Evolutionary conservation across 2,329 filamentous ascomycete species (phyloP).

Genomic region (Pseudogymnoascus sp.): DNA sequence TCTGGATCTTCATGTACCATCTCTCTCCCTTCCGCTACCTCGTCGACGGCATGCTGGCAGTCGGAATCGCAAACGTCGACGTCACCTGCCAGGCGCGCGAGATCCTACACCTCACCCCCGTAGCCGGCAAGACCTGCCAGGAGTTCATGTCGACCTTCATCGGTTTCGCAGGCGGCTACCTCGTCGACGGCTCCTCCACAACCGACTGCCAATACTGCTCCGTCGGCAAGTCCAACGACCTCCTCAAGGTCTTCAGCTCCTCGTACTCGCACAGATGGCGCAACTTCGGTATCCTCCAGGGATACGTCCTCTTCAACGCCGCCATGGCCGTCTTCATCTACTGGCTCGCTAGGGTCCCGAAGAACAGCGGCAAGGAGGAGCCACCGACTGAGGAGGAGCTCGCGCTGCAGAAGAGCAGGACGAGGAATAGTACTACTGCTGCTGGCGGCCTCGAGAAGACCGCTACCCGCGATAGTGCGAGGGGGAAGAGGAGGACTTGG

Average conservation of each 20-base stretch:
- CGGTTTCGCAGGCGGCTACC: slow-evolving; percentile 39
- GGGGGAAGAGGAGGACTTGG: background rate
- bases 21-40: slow-evolving; percentile 51
- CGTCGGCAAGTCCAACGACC: slow-evolving; percentile 42
- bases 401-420: slow-evolving; percentile 7
- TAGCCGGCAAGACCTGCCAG: slow-evolving; percentile 44
- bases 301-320: slow-evolving; percentile 47
- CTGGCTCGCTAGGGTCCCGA: slow-evolving; percentile 41
- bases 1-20: slow-evolving; percentile 71
- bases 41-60: slow-evolving; percentile 61
- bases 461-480: background rate
- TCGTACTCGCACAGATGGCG: slow-evolving; percentile 55
- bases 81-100: slow-evolving; percentile 65
- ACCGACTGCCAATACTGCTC: slow-evolving; percentile 47
- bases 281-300: slow-evolving; percentile 57
- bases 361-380: slow-evolving; percentile 22
- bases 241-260: slow-evolving; percentile 39
- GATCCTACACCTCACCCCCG: slow-evolving; percentile 52
- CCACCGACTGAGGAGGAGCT: slow-evolving; percentile 3
- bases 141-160: slow-evolving; percentile 50
- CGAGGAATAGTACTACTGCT: background rate
- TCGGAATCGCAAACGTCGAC: slow-evolving; percentile 56
- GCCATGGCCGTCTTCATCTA: slow-evolving; percentile 44
- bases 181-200: slow-evolving; percentile 41
- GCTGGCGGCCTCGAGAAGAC: background rate